phyloP scores from a whole-genome alignment of 1,284 basidiomycete genomes.

The Heterobasidion occidentale region DNA sequence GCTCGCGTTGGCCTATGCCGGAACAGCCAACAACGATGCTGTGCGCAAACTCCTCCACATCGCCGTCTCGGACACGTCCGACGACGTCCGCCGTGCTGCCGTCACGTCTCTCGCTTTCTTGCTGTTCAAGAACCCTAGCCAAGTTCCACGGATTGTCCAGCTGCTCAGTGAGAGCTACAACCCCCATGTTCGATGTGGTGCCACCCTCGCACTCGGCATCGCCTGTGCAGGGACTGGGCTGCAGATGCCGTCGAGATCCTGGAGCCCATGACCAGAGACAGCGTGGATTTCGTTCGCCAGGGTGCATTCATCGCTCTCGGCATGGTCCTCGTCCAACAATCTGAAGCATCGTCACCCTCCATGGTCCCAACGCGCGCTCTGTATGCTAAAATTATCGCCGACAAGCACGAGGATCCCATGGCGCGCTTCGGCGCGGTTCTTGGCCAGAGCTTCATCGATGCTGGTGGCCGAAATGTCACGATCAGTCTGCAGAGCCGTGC shows the following conservation, averaged over 20 bases:
- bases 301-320: slow-evolving; percentile 93
- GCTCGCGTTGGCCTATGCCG: slow-evolving; percentile 89
- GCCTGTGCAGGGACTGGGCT: slow-evolving; percentile 96
- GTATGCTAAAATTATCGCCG: slow-evolving; percentile 82
- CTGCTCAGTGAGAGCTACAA: slow-evolving; percentile 96
- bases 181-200: slow-evolving; percentile 95
- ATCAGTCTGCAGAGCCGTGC: slow-evolving; percentile 89
- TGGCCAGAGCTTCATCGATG: slow-evolving; percentile 93
- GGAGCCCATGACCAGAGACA: slow-evolving; percentile 94
- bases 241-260: slow-evolving; percentile 89
- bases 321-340: slow-evolving; percentile 94
- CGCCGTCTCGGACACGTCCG: slow-evolving; percentile 94
- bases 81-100: slow-evolving; percentile 91
- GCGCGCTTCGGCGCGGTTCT: slow-evolving; percentile 93
- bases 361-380: slow-evolving; percentile 72
- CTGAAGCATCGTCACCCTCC: slow-evolving; percentile 81
- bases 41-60: slow-evolving; percentile 88
- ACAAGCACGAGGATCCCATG: slow-evolving; percentile 98
- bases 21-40: slow-evolving; percentile 89
- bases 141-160: slow-evolving; percentile 93
- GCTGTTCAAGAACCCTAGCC: slow-evolving; percentile 89
- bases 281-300: slow-evolving; percentile 95
- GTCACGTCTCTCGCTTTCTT: slow-evolving; percentile 93
- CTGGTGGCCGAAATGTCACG: slow-evolving; percentile 91
- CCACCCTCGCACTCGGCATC: slow-evolving; percentile 90